phyloP scores from a whole-genome alignment of 2,329 filamentous ascomycete species.

The Xylaria sp. region DNA sequence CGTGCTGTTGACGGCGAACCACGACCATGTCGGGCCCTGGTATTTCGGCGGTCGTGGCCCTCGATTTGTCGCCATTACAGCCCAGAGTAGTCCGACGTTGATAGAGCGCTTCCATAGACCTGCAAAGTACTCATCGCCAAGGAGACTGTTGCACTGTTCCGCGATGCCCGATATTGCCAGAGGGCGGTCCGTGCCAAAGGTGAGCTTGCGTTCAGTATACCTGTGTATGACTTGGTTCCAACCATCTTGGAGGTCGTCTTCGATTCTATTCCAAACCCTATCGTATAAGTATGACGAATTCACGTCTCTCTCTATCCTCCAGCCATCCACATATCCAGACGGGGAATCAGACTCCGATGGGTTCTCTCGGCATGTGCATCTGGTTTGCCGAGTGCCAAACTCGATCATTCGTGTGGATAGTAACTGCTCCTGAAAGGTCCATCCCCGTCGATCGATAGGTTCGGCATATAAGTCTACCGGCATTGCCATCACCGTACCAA shows the following conservation, averaged over 20 bases:
- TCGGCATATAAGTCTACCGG: neutral
- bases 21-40: constrained; percentile 1
- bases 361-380: neutral
- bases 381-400: neutral
- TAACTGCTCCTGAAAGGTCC: neutral
- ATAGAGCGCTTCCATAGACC: neutral
- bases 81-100: neutral
- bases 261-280: neutral
- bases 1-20: neutral
- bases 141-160: neutral
- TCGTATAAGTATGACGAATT: neutral
- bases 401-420: constrained; percentile 1
- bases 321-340: neutral
- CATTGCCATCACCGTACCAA: neutral
- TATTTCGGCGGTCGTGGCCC: neutral
- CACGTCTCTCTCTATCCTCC: neutral
- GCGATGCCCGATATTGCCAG: neutral
- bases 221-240: neutral
- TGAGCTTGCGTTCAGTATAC: neutral
- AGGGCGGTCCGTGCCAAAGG: neutral
- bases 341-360: neutral
- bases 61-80: neutral
- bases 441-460: neutral
- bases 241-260: neutral
- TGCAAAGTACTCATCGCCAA: neutral